Conservation (phyloP, 768 basidiomycete genomes). For the Solioccasus polychromus region DNA sequence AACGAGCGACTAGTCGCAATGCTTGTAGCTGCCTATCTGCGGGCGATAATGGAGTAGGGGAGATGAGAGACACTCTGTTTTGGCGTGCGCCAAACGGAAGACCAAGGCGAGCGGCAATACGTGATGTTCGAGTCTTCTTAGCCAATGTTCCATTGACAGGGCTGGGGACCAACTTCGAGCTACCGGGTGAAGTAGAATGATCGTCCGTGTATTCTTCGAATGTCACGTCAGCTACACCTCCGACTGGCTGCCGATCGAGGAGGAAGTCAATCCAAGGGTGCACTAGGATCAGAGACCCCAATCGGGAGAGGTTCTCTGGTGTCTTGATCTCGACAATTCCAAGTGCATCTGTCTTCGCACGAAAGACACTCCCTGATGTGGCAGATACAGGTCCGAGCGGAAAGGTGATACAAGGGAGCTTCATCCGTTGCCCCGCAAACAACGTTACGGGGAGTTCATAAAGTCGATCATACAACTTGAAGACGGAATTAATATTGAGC, state of each 20-base stretch:
- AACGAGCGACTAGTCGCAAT: no score
- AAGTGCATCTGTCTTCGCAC: neutral
- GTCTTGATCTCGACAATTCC: slow-evolving; percentile 9
- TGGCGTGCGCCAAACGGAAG: neutral
- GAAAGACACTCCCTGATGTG: neutral
- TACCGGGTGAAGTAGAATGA: neutral
- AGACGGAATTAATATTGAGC: neutral
- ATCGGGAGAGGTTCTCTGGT: slow-evolving; percentile 3
- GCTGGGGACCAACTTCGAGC: neutral
- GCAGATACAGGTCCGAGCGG: neutral
- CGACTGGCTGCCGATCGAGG: neutral
- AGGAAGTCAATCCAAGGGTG: slow-evolving; percentile 18
- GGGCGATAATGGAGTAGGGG: no score
- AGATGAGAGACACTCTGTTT: no score
- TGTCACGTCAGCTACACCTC: neutral
- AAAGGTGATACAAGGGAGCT: slow-evolving; percentile 10
- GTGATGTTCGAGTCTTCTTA: neutral
- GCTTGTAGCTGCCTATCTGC: no score
- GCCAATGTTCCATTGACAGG: neutral
- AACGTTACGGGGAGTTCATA: neutral
- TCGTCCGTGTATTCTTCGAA: neutral
- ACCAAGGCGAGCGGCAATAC: neutral
- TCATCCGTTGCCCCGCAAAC: neutral
- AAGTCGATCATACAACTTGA: neutral
- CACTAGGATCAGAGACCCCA: slow-evolving; percentile 1